These are phyloP conservation scores for Pseudocercospora ulei DNA, from an alignment of 2,329 filamentous ascomycete genomes.

Conservation along the genomic window DNA sequence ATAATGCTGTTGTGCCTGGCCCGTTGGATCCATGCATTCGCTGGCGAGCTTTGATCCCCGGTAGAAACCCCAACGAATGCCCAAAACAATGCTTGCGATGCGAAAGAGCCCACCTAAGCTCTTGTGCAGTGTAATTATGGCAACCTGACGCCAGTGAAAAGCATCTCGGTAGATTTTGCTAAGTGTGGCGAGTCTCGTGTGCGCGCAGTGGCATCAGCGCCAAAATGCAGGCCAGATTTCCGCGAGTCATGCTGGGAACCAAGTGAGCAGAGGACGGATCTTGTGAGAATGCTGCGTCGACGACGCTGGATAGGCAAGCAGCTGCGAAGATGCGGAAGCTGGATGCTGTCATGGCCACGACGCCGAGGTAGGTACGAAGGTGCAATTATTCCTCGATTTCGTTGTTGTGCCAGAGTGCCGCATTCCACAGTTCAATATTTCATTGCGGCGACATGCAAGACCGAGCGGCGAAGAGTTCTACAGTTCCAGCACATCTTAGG, in stretches of 20 bases:
- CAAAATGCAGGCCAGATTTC: no score
- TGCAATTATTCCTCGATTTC: constrained; percentile 3
- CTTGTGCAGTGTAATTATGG: no score
- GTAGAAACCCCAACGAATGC: neutral
- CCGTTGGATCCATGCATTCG: neutral
- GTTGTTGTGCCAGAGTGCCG: constrained; percentile 16
- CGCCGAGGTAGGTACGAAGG: constrained; percentile 7
- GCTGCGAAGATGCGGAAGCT: constrained; percentile 1
- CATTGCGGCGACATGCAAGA: constrained; percentile 9
- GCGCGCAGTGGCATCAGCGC: no score
- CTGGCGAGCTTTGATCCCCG: constrained; percentile 1
- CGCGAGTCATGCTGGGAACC: no score
- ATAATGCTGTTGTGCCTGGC: constrained; percentile 4
- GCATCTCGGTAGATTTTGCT: no score
- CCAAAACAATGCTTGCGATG: neutral
- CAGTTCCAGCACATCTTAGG: constrained; percentile 15
- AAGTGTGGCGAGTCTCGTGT: no score
- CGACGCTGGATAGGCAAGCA: neutral
- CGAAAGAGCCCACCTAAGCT: no score
- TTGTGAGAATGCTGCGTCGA: neutral
- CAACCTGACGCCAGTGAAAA: no score
- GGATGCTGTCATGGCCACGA: constrained; percentile 1
- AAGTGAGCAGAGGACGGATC: no score
- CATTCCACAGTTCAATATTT: constrained; percentile 14
- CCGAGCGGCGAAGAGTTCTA: constrained; percentile 7